phyloP scores from a whole-genome alignment of 805 yeast genomes.

The Zygosaccharomyces bisporus region DNA sequence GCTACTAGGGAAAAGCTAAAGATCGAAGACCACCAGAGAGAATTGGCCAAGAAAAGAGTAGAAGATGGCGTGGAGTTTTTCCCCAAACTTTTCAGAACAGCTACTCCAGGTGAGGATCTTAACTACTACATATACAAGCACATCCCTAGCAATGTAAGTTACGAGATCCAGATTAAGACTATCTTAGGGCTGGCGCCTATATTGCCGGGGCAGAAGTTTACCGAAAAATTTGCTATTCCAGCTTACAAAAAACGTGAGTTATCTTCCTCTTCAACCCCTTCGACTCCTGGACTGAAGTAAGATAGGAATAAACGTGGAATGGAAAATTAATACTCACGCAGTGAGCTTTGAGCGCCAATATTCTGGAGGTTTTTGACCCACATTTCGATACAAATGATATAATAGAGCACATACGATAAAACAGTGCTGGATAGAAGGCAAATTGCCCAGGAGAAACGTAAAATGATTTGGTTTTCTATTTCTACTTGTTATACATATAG shows the following conservation, averaged over 20 bases:
- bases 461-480: background rate
- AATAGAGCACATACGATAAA: background rate
- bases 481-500: constrained; percentile 1
- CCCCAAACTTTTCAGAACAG: constrained; percentile 68
- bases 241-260: constrained; percentile 52
- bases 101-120: constrained; percentile 44
- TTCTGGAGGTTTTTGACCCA: background rate
- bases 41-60: constrained; percentile 61
- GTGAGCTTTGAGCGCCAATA: background rate
- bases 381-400: background rate
- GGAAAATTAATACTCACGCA: background rate
- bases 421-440: no score
- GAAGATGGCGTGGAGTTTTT: constrained; percentile 78
- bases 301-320: background rate
- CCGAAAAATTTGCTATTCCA: constrained; percentile 62
- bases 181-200: constrained; percentile 71
- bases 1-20: constrained; percentile 88
- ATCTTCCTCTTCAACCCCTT: constrained; percentile 20
- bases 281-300: constrained; percentile 2
- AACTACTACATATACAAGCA: constrained; percentile 67
- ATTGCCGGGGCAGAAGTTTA: constrained; percentile 73
- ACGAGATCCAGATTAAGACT: constrained; percentile 52
- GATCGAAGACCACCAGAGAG: constrained; percentile 85
- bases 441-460: no score
- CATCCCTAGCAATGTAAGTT: constrained; percentile 48